Evolutionary conservation across 768 basidiomycete genomes (phyloP).

Genomic region (Lactarius evosmus): DNA sequence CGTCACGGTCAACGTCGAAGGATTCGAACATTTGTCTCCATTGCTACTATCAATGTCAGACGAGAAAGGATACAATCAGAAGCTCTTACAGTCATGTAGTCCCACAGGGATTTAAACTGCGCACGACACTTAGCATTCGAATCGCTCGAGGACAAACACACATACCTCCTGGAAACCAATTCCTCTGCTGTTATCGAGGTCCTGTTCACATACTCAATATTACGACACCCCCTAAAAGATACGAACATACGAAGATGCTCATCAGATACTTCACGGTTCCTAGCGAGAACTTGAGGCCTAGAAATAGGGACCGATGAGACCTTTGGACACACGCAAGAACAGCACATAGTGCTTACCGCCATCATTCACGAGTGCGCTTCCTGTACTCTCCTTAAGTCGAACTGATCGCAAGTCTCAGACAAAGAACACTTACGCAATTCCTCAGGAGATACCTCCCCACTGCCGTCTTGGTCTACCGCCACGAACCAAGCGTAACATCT

Average conservation of each 20-base stretch:
- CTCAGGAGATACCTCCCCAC: slow-evolving; percentile 6
- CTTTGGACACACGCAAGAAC: neutral
- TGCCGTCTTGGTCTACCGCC: slow-evolving; percentile 12
- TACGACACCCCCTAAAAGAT: neutral
- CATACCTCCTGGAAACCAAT: slow-evolving; percentile 17
- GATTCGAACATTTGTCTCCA: slow-evolving; percentile 15
- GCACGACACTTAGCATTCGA: neutral
- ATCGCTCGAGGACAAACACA: neutral
- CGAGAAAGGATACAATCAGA: neutral
- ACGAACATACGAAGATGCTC: slow-evolving; percentile 14
- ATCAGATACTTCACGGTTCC: slow-evolving; percentile 16
- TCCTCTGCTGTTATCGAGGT: slow-evolving; percentile 4
- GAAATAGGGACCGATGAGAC: neutral
- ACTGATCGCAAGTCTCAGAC: neutral
- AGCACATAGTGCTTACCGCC: neutral
- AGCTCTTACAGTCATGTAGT: slow-evolving; percentile 8
- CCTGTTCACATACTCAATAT: neutral
- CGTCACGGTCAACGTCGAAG: slow-evolving; percentile 5
- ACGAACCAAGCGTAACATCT: slow-evolving; percentile 11
- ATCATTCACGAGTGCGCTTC: slow-evolving; percentile 11
- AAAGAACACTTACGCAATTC: slow-evolving; percentile 10
- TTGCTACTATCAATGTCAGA: slow-evolving; percentile 11
- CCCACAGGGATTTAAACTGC: slow-evolving; percentile 17
- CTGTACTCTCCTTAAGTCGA: neutral
- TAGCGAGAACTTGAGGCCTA: slow-evolving; percentile 8